phyloP scores from a whole-genome alignment of 2,329 filamentous ascomycete genomes.

The Eutypella sp. region DNA sequence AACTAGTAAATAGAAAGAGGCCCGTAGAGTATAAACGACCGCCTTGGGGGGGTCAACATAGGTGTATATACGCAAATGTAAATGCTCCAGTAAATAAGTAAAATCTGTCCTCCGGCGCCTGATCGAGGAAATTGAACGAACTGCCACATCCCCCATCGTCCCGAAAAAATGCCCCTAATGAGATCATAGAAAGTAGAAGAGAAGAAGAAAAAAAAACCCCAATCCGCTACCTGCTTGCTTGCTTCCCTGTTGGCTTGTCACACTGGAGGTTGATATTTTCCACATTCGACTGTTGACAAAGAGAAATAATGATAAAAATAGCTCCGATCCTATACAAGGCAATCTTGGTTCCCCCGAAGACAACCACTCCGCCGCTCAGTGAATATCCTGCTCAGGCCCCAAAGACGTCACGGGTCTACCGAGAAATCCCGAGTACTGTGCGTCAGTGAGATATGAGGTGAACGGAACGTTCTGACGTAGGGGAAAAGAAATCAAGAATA shows the following conservation, averaged over 20 bases:
- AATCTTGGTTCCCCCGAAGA: background rate
- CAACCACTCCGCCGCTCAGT: background rate
- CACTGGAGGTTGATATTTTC: background rate
- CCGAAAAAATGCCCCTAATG: background rate
- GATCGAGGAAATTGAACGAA: background rate
- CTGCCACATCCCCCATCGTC: background rate
- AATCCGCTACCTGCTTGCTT: too few relatives aligned
- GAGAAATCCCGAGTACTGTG: background rate
- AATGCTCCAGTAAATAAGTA: background rate
- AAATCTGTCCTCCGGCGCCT: background rate
- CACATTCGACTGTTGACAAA: too few relatives aligned
- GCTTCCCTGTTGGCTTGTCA: background rate
- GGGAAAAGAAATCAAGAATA: too few relatives aligned
- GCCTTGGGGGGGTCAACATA: too few relatives aligned
- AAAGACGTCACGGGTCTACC: too few relatives aligned
- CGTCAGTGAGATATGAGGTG: background rate
- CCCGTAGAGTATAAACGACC: too few relatives aligned
- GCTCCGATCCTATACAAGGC: background rate
- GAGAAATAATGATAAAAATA: background rate
- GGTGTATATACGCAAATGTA: too few relatives aligned
- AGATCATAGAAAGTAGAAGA: background rate
- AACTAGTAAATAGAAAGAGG: background rate
- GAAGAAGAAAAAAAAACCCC: background rate
- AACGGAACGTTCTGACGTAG: too few relatives aligned
- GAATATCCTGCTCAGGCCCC: too few relatives aligned